Evolutionary conservation across 352 stramenopile genomes (phyloP), one percentile per base, ranked within the genome.

Genomic region (Pythium rhizo-oryzae): DNA sequence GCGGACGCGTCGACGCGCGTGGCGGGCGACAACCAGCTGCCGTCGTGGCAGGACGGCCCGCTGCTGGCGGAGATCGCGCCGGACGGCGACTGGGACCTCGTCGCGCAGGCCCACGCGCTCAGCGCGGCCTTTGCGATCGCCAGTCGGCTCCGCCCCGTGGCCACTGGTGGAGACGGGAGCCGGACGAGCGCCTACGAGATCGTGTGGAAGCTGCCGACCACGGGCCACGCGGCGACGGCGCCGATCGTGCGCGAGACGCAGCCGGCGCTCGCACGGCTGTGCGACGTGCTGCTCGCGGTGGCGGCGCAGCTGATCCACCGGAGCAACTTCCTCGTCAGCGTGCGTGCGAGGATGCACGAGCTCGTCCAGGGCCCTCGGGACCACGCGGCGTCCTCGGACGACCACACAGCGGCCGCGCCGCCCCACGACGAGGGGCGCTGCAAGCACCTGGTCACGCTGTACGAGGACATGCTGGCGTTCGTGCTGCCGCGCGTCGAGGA

Each of bases 61-160:
- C 24, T 73, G 43, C 16, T 73, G 19, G 76, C 89, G 54, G 81
- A 84, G n/a, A 82, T 88, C 41, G 71, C 77, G 57, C 76, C 70
- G 52, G 21, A 46, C 62, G 47, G 74, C 65, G 59, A 78, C 13
- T 66, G 67, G 67, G 67, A 73, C 58, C 56, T 59, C 9, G 67
- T 73, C 0, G 59, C 58, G 0, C 67, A 69, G 50, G 67, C 67
- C 37, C 60, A 73, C 30, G 53, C 54, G 23, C 41, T 73, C 5
- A 54, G 58, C 4, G 18, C 69, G 16, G 33, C 51, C 5, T 8
- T 69, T 4, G 59, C 58, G 4, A 21, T 73, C 1, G 44, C 49
- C 4, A 62, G 35, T 58, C 23, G 59, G 0, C 41, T 73, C 11
- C 19, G 58, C 25, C 43, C 9, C 13, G 41, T n/a, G 41, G 18